Evolutionary conservation across 192 early-diverging fungal genomes (phyloP), one percentile per base, ranked within the genome.

Genomic region (Geosiphon pyriformis): DNA sequence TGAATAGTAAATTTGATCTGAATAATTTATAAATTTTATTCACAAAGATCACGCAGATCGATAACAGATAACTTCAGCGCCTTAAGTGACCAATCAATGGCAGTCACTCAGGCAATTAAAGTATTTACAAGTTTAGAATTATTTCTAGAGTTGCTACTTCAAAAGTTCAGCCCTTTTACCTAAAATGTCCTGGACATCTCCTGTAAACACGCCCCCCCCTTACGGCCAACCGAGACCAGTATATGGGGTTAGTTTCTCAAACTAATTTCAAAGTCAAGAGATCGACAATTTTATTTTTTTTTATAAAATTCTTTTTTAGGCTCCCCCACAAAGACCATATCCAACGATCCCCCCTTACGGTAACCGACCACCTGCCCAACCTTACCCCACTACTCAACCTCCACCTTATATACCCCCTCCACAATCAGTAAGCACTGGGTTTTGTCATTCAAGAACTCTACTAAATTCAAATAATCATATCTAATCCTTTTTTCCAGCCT

Each of bases 171-270:
- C n/a, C n/a, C n/a, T n/a, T n/a, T n/a, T n/a, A n/a, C n/a, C n/a
- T n/a, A n/a, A n/a, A 30, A 59, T 59, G 57, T 59, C 57, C 8
- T 59, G 57, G 57, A 59, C 32, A 35, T n/a, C 57, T 11, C 57
- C 57, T 23, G n/a, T n/a, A n/a, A n/a, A 23, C 12, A 34, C 31
- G 10, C 31, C 57, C 1, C 31, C 57, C 6, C 57, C 29, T 25
- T 59, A 31, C 37, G 33, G 33, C 6, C 57, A 59, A 25, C 57
- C 57, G 37, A 59, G 57, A 11, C 57, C 57, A 18, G 17, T 11
- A 18, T 22, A 22, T 22, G 1, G 10, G 10, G 3, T 6, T 31
- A 59, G 18, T 7, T 59, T 22, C 37, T 4, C 17, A 32, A 58
- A 33, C 4, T n/a, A n/a, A n/a, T n/a, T n/a, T n/a, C n/a, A n/a